Base-by-base conservation (phyloP, 1,284 basidiomycete genomes). In the Afroboletus lepidellus region DNA sequence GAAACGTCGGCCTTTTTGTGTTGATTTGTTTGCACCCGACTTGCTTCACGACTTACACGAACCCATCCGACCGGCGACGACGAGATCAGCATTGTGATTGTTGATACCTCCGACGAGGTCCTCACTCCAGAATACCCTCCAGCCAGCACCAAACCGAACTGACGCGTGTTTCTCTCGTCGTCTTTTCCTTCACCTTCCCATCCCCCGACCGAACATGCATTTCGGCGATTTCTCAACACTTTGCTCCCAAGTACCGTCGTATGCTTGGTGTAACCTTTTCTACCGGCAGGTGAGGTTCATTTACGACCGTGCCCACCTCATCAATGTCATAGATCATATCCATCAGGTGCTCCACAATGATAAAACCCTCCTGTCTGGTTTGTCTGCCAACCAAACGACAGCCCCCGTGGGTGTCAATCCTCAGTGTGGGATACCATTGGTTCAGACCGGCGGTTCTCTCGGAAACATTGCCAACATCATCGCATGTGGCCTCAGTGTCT, bases 381-480 rank as follows among this genome's bases (percentile, higher is more conserved):
- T 69, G 24, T 80, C 78, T 38, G 63, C 72, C 23, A 56, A 76
- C 54, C 23, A 72, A 18, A n/a, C 62, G 18, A 71, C 74, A 15
- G 83, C 82, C 5, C 80, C 81, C 7, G 74, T 84, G 13, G 82
- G 83, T 43, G 70, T 84, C 44, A 80, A 84, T 59, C 77, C 80
- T 23, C 65, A 70, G 51, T 84, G 82, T 63, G 83, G 78, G 29
- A 84, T 79, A 53, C 72, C 70, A 21, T 69, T 75, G 51, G 68
- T 76, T 15, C 75, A 77, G 27, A 63, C 73, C 18, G 65, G 77
- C 37, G 77, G 77, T 34, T 81, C 81, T 3, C 65, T 88, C 8
- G 84, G 81, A 46, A 90, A 90, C 69, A 79, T 90, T 57, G 87
- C 87, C 57, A 85, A 91, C 67, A 83, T 87, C 64, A 72, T 88